phyloP scores from a whole-genome alignment of 768 basidiomycete genomes.

The Floccularia luteovirens region DNA sequence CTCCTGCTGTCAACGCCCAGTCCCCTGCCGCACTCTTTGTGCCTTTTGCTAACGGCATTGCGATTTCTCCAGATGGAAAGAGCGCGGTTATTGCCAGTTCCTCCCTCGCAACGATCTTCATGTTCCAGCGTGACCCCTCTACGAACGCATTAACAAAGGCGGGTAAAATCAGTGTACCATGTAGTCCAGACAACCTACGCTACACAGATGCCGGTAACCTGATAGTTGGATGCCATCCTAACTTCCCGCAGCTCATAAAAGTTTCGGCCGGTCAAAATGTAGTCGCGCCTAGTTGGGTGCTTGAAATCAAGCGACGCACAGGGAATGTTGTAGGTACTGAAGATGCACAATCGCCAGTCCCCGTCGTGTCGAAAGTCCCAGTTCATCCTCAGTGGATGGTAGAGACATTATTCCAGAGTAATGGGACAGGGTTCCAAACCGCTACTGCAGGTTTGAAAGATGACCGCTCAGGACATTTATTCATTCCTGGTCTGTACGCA shows the following conservation, averaged over 20 bases:
- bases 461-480: slow-evolving; percentile 36
- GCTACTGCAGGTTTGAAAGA: slow-evolving; percentile 50
- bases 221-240: slow-evolving; percentile 59
- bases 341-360: slow-evolving; percentile 39
- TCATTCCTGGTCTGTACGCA: slow-evolving; percentile 51
- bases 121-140: slow-evolving; percentile 42
- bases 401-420: slow-evolving; percentile 67
- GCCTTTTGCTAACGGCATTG: slow-evolving; percentile 64
- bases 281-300: slow-evolving; percentile 51
- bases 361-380: slow-evolving; percentile 33
- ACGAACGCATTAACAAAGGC: slow-evolving; percentile 34
- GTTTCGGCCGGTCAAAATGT: slow-evolving; percentile 37
- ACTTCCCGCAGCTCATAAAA: slow-evolving; percentile 42
- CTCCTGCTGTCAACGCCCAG: slow-evolving; percentile 22
- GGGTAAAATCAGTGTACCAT: slow-evolving; percentile 42
- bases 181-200: slow-evolving; percentile 54
- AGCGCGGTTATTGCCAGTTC: slow-evolving; percentile 55
- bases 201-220: slow-evolving; percentile 37
- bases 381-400: slow-evolving; percentile 29
- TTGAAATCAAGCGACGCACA: slow-evolving; percentile 25
- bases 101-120: slow-evolving; percentile 32
- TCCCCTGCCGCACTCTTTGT: slow-evolving; percentile 37
- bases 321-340: slow-evolving; percentile 13
- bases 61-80: slow-evolving; percentile 41
- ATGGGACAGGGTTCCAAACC: slow-evolving; percentile 47